Percentiles rank a stretch among this genome's conserved stretches.
Evolutionary conservation across 1,284 basidiomycete genomes (phyloP).

Genomic region (Ganoderma multipileum): DNA sequence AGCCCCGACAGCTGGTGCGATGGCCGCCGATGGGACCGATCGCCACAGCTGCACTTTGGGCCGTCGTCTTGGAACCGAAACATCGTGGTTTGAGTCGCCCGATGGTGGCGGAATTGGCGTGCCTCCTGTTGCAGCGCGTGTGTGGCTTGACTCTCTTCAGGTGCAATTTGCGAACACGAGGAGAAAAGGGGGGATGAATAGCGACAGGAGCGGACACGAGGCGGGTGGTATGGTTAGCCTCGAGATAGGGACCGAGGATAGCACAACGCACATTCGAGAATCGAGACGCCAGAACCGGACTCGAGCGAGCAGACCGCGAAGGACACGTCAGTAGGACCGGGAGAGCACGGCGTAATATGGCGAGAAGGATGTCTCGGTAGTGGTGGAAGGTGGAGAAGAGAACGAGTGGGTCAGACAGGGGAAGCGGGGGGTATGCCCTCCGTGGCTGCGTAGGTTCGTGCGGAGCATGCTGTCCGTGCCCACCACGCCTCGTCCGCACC

Average conservation of each 20-base stretch:
- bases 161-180: background rate
- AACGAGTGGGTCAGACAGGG: background rate
- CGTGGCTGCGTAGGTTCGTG: background rate
- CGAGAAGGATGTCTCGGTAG: background rate
- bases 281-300: background rate
- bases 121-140: background rate
- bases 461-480: background rate
- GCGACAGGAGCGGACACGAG: background rate
- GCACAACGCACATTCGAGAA: background rate
- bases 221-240: background rate
- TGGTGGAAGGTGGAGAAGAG: background rate
- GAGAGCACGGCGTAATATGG: background rate
- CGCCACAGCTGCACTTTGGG: background rate
- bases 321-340: background rate
- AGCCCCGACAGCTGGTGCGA: background rate
- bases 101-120: background rate
- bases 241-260: background rate
- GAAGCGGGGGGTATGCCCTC: background rate
- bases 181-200: background rate
- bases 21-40: background rate
- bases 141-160: background rate
- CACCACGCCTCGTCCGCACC: background rate
- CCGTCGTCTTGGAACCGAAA: background rate
- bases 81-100: background rate
- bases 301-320: background rate